These are phyloP conservation scores for Stygiomarasmius scandens DNA, from an alignment of 1,284 basidiomycete genomes.

Conservation along the genomic window DNA sequence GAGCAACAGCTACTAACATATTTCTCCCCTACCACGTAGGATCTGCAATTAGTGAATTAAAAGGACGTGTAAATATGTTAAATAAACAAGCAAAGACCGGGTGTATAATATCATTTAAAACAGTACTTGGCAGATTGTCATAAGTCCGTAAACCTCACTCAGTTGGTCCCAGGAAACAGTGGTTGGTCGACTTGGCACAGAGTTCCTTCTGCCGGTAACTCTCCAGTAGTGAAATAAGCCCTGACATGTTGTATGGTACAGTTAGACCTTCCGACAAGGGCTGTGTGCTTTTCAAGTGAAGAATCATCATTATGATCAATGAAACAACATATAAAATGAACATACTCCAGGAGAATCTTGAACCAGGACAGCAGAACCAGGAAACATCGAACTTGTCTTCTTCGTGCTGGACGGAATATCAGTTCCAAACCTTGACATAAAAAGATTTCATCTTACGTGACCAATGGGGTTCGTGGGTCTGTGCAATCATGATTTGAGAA, in stretches of 20 bases:
- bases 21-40: neutral
- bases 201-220: slow-evolving; percentile 41
- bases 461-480: slow-evolving; percentile 46
- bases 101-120: too few species aligned
- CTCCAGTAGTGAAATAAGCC: slow-evolving; percentile 44
- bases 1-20: neutral
- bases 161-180: neutral
- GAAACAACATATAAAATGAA: slow-evolving; percentile 6
- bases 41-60: neutral
- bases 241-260: slow-evolving; percentile 45
- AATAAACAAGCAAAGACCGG: too few species aligned
- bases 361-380: slow-evolving; percentile 39
- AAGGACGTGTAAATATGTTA: too few species aligned
- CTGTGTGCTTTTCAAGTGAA: slow-evolving; percentile 41
- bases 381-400: slow-evolving; percentile 39
- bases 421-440: neutral
- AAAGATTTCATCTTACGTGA: slow-evolving; percentile 24
- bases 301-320: neutral
- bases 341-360: slow-evolving; percentile 46
- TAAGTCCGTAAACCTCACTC: too few species aligned
- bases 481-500: neutral
- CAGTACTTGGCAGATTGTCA: too few species aligned
- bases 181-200: slow-evolving; percentile 35
- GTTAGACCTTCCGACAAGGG: slow-evolving; percentile 41
- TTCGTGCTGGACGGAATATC: slow-evolving; percentile 39